Evolutionary conservation across 2,329 filamentous ascomycete species (phyloP), one percentile per base, ranked within the genome.

Genomic region (Colletotrichum liriopes): DNA sequence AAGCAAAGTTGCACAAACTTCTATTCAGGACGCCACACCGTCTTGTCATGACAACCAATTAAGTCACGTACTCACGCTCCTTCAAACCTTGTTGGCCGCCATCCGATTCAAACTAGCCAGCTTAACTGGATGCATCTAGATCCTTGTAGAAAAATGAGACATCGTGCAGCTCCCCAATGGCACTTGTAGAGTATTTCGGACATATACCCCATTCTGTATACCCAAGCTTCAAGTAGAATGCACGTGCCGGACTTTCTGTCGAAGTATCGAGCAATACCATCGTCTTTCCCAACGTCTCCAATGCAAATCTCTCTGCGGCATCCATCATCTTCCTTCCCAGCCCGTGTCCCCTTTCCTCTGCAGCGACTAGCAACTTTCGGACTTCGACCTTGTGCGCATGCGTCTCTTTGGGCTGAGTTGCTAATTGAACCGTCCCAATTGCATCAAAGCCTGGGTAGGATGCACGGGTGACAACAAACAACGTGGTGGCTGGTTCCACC

Each of bases 121-220:
- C 35, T 37, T 37, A 37, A 11, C 11, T 26, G 8, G n/a, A 23
- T 49, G 45, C n/a, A n/a, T 26, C 45, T 12, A 26, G n/a, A 23
- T 12, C n/a, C 45, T 49, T 49, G n/a, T 26, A 5, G 45, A 49
- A 49, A 14, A 49, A 49, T 2, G 45, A 49, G 23, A 26, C 45
- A 26, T 12, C n/a, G 11, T 49, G 45, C 45, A 49, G 23, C n/a
- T 49, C 9, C n/a, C n/a, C 45, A 20, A 3, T 49, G 45, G 45
- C 45, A 26, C 45, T 49, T 5, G 9, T 23, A 5, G 45, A 20
- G 9, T 49, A 49, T n/a, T 49, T 23, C 20, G 45, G 45, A 9
- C 45, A 49, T n/a, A 49, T n/a, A 23, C 45, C 45, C 45, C 45
- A 49, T 49, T 49, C 45, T 11, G 45, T 49, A 23, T 49, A 49